Conservation (phyloP, 805 yeast species). For the Starmerella stigmatis region DNA sequence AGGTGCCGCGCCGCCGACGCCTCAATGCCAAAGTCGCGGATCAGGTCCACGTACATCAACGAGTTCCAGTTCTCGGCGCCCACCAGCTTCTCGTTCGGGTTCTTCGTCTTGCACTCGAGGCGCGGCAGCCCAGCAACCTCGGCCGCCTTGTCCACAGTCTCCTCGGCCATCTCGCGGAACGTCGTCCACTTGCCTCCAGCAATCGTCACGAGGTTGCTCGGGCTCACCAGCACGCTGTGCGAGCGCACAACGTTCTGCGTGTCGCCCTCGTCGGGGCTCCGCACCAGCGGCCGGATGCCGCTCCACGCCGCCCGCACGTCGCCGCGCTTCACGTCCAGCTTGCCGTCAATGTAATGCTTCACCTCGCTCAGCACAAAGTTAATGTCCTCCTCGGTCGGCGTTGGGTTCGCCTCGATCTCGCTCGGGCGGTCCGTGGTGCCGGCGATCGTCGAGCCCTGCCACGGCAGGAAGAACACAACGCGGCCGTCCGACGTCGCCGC, state of each 20-base stretch:
- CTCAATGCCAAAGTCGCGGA: slow-evolving; percentile 66
- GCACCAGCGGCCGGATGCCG: slow-evolving; percentile 89
- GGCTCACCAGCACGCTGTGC: slow-evolving; percentile 65
- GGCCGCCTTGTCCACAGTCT: slow-evolving; percentile 69
- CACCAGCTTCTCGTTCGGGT: slow-evolving; percentile 38
- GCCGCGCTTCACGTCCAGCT: slow-evolving; percentile 76
- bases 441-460: slow-evolving; percentile 94
- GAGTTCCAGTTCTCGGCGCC: slow-evolving; percentile 78
- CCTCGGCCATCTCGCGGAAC: slow-evolving; percentile 95
- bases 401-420: slow-evolving; percentile 42
- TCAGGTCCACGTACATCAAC: slow-evolving; percentile 64
- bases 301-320: slow-evolving; percentile 95
- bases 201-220: slow-evolving; percentile 70
- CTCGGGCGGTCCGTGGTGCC: slow-evolving; percentile 91
- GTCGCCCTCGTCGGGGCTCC: slow-evolving; percentile 50
- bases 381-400: slow-evolving; percentile 80
- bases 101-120: slow-evolving; percentile 43
- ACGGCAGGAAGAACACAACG: slow-evolving; percentile 92
- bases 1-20: slow-evolving; percentile 70
- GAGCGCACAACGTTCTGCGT: slow-evolving; percentile 89
- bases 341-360: slow-evolving; percentile 65
- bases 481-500: slow-evolving; percentile 91
- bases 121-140: slow-evolving; percentile 25
- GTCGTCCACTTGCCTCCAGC: slow-evolving; percentile 99
- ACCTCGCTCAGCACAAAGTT: slow-evolving; percentile 77